phyloP scores from a whole-genome alignment of 2,329 filamentous ascomycete species.

The Lachnellula occidentalis region DNA sequence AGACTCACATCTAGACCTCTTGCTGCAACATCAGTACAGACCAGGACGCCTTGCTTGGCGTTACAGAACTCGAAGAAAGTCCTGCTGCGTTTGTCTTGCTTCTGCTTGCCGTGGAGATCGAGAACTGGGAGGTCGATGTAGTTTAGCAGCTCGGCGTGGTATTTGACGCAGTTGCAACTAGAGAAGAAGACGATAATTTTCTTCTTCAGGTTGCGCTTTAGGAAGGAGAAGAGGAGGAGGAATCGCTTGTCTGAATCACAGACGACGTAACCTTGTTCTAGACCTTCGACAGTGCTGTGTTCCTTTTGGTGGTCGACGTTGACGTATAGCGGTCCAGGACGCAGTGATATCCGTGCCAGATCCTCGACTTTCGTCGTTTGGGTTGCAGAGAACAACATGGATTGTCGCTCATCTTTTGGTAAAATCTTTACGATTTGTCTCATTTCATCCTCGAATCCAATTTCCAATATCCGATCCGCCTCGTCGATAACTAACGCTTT shows the following conservation, averaged over 20 bases:
- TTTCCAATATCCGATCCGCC: slow-evolving; percentile 91
- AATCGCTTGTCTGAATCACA: slow-evolving; percentile 94
- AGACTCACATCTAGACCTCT: slow-evolving; percentile 74
- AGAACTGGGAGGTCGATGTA: slow-evolving; percentile 92
- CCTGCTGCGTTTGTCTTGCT: slow-evolving; percentile 98
- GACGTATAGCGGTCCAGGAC: slow-evolving; percentile 89
- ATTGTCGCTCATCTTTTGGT: slow-evolving; percentile 80
- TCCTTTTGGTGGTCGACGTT: slow-evolving; percentile 90
- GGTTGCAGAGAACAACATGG: slow-evolving; percentile 97
- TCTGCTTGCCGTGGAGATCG: slow-evolving; percentile 89
- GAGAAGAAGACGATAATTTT: slow-evolving; percentile 98
- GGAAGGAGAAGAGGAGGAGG: slow-evolving; percentile 86
- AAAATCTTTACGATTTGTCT: slow-evolving; percentile 92
- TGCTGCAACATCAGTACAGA: slow-evolving; percentile 95
- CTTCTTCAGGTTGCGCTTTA: slow-evolving; percentile 80
- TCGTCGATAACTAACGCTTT: slow-evolving; percentile 93
- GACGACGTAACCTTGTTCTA: slow-evolving; percentile 94
- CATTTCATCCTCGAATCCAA: slow-evolving; percentile 99
- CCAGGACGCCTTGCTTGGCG: slow-evolving; percentile 76
- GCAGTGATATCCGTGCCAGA: slow-evolving; percentile 85
- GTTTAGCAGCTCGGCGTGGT: slow-evolving; percentile 91
- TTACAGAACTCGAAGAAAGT: slow-evolving; percentile 97
- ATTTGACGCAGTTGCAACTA: slow-evolving; percentile 89
- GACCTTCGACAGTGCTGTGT: slow-evolving; percentile 83
- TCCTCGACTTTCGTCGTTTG: slow-evolving; percentile 99